Base-by-base conservation (phyloP, 1,284 basidiomycete genomes). In the Wolfiporia cocos region DNA sequence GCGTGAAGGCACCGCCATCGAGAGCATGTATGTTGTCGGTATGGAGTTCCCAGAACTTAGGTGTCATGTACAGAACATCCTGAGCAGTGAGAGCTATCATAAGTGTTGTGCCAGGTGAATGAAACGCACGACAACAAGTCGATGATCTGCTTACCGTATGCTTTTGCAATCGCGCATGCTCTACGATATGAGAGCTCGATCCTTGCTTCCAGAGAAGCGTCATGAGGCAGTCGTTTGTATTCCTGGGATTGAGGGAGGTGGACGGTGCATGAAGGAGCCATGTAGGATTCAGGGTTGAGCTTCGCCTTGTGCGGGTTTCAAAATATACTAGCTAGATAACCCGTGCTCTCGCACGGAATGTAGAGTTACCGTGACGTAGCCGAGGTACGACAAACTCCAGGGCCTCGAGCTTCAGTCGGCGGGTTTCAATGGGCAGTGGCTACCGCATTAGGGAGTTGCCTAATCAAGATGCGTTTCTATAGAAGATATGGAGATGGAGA, bases 21-120 rank as follows among this genome's bases (percentile, higher is more conserved):
- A 60, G 28, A 4, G 34, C 30, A 11, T 50, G 29, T 19, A 67
- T 61, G 6, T 56, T 57, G 48, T 66, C 58, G 1, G 42, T 42
- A 34, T 67, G 62, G 30, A 62, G 41, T 3, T 50, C 41, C 64
- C 64, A 68, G 43, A 62, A 68, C 35, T 55, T 56, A n/a, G 48
- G 44, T 1, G 50, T 48, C 15, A 56, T 39, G 19, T 42, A 36
- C 12, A 46, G 37, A 12, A 64, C 40, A 41, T 64, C 62, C 9
- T 63, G 46, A 1, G 40, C 42, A 2, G 48, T 55, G 23, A 62
- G 33, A 5, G 19, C 39, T 47, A 18, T 7, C 9, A n/a, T n/a
- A n/a, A n/a, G n/a, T 24, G 6, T 15, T n/a, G 9, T 15, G 38
- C 9, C 14, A 24, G 29, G 23, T 11, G n/a, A 33, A 24, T 15